phyloP scores from a whole-genome alignment of 768 basidiomycete genomes.

The Chalciporus piperatus region DNA sequence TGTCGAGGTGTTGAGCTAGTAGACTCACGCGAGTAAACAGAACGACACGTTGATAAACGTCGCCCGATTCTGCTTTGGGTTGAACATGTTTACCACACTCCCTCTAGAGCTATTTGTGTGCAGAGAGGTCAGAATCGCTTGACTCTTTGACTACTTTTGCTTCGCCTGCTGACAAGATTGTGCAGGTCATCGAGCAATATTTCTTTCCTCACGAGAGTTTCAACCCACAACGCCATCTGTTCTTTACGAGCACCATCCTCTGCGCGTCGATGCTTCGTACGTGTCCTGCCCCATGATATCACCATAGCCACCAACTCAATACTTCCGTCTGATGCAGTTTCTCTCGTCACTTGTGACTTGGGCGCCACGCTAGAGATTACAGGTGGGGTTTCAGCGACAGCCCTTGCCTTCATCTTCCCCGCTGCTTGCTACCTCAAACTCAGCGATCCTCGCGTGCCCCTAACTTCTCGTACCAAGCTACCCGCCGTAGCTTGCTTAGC shows the following conservation, averaged over 20 bases:
- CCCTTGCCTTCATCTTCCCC: constrained; percentile 91
- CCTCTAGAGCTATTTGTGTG: constrained; percentile 97
- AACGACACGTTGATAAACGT: constrained; percentile 90
- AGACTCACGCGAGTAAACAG: constrained; percentile 34
- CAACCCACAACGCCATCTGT: constrained; percentile 77
- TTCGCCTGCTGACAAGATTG: background rate
- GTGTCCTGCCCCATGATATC: constrained; percentile 21
- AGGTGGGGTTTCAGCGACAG: constrained; percentile 91
- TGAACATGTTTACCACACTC: constrained; percentile 98
- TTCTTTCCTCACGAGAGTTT: constrained; percentile 91
- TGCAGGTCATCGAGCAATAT: constrained; percentile 88
- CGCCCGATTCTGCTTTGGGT: constrained; percentile 89
- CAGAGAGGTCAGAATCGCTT: constrained; percentile 63
- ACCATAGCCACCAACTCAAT: background rate
- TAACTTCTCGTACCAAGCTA: constrained; percentile 70
- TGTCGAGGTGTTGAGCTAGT: background rate
- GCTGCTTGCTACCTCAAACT: constrained; percentile 85
- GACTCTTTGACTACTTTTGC: background rate
- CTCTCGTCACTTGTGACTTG: constrained; percentile 91
- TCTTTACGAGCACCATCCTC: constrained; percentile 86
- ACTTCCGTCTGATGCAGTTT: constrained; percentile 48
- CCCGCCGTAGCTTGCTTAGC: constrained; percentile 69
- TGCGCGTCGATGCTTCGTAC: constrained; percentile 79
- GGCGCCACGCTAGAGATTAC: constrained; percentile 99
- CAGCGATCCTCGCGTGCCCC: constrained; percentile 49